These are phyloP conservation scores for Pistacia atlantica DNA, from an alignment of 345 rosid genomes.

Conservation along the genomic window DNA sequence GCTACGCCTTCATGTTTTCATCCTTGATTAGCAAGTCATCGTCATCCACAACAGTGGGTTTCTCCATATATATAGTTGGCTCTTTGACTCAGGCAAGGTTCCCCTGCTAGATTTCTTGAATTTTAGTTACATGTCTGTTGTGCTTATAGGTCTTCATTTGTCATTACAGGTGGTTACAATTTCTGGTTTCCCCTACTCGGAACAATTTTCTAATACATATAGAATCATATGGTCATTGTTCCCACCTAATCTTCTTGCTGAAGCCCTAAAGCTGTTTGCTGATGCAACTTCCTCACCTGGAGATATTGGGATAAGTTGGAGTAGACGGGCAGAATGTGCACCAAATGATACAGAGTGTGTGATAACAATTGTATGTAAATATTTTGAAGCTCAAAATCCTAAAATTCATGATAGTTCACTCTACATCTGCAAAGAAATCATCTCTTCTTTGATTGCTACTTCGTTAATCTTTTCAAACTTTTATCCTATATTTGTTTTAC, in stretches of 20 bases:
- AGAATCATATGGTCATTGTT: conserved; percentile 74
- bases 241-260: conserved; percentile 90
- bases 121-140: conserved; percentile 6
- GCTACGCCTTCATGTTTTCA: conserved; percentile 83
- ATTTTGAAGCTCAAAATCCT: conserved; percentile 13
- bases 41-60: conserved; percentile 76
- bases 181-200: conserved; percentile 63
- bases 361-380: conserved; percentile 66
- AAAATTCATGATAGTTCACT: conserved; percentile 1
- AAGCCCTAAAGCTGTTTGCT: conserved; percentile 55
- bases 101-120: conserved; percentile 6
- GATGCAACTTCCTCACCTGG: conserved; percentile 66
- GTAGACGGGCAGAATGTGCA: conserved; percentile 54
- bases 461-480: neutral
- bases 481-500: neutral
- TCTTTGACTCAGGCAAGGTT: conserved; percentile 76
- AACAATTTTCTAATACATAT: conserved; percentile 18
- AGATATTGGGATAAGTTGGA: conserved; percentile 89
- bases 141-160: conserved; percentile 20
- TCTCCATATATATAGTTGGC: conserved; percentile 73
- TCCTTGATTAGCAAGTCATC: conserved; percentile 81
- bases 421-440: neutral
- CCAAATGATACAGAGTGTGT: conserved; percentile 59
- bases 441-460: neutral
- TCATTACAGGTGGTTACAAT: conserved; percentile 58